Percentiles rank a stretch among this genome's conserved stretches.
phyloP scores from a whole-genome alignment of 164 flowering plant genomes.

The Echeveria elegans region DNA sequence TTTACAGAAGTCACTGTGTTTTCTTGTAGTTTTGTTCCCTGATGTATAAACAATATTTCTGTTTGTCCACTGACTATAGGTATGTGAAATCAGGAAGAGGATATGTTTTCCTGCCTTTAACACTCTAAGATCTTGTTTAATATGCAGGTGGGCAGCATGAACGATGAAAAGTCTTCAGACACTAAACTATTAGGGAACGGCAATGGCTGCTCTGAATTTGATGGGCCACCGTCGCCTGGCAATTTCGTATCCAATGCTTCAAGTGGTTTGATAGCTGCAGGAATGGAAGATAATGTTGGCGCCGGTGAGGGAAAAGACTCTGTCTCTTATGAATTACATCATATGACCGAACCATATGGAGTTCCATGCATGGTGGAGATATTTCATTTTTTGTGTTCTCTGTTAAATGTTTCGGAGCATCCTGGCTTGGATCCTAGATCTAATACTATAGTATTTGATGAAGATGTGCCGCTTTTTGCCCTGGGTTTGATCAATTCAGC shows the following conservation, averaged over 20 bases:
- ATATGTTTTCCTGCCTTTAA: too few species aligned
- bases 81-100: neutral
- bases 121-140: neutral
- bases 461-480: slow-evolving; percentile 21
- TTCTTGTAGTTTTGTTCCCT: neutral
- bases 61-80: too few species aligned
- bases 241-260: slow-evolving; percentile 9
- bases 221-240: slow-evolving; percentile 21
- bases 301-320: slow-evolving; percentile 17
- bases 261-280: slow-evolving; percentile 12
- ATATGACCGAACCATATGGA: slow-evolving; percentile 19
- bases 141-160: slow-evolving; percentile 12
- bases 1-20: neutral
- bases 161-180: slow-evolving; percentile 23
- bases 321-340: slow-evolving; percentile 12
- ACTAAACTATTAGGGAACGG: slow-evolving; percentile 33
- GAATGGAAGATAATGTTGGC: slow-evolving; percentile 12
- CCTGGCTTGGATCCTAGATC: slow-evolving; percentile 17
- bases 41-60: neutral
- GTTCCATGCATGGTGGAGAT: slow-evolving; percentile 24
- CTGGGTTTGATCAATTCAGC: slow-evolving; percentile 21
- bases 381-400: slow-evolving; percentile 16
- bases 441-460: slow-evolving; percentile 18
- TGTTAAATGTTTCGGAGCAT: slow-evolving; percentile 20
- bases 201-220: slow-evolving; percentile 26